Percentiles rank a stretch among this genome's conserved stretches.
Evolutionary conservation across 352 stramenopile genomes (phyloP).

Genomic region (Pythium phragmiticola): DNA sequence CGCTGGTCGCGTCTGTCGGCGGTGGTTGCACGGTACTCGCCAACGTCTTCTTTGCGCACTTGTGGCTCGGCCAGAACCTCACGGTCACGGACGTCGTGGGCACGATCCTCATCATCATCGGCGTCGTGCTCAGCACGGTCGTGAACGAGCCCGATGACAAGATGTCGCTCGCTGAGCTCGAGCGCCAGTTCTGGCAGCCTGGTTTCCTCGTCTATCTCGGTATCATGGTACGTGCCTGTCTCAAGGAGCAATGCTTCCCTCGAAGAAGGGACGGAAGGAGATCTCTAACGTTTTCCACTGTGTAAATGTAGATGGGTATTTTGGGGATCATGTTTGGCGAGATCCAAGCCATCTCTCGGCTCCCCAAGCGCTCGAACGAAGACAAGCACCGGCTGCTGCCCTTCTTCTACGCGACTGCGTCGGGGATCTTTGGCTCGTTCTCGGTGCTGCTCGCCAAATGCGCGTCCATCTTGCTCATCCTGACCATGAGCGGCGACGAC

Average conservation of each 20-base stretch:
- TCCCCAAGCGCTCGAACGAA: constrained; percentile 54
- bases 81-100: constrained; percentile 65
- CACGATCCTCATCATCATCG: constrained; percentile 79
- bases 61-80: constrained; percentile 79
- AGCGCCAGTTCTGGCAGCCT: constrained; percentile 75
- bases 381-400: constrained; percentile 63
- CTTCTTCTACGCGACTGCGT: constrained; percentile 81
- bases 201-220: constrained; percentile 79
- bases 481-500: constrained; percentile 77
- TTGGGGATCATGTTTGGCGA: constrained; percentile 70
- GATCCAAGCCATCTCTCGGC: constrained; percentile 58
- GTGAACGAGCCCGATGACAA: constrained; percentile 80
- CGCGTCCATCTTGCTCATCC: constrained; percentile 75
- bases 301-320: constrained; percentile 42
- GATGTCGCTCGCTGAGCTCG: constrained; percentile 73
- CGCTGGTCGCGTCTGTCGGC: constrained; percentile 82
- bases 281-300: constrained; percentile 6
- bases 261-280: neutral
- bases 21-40: constrained; percentile 85
- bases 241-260: neutral
- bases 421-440: constrained; percentile 82
- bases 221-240: constrained; percentile 51
- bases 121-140: constrained; percentile 78
- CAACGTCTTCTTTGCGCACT: constrained; percentile 88
- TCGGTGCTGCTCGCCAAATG: constrained; percentile 84